phyloP scores from a whole-genome alignment of 2,329 filamentous ascomycete species.

The Botrytis squamosa region DNA sequence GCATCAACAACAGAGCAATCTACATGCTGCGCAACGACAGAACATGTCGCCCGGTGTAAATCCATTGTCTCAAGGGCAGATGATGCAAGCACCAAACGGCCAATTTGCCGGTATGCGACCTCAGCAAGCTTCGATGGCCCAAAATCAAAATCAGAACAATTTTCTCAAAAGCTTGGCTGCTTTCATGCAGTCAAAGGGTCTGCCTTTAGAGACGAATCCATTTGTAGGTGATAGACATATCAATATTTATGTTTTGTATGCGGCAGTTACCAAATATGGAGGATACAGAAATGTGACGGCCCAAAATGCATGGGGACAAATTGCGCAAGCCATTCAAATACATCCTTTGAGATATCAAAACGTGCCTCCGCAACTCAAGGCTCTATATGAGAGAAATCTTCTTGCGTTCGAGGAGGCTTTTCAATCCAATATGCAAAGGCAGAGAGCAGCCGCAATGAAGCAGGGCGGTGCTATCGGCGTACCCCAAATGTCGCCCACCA shows the following conservation, averaged over 20 bases:
- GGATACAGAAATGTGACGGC: slow-evolving; percentile 73
- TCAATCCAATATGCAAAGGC: slow-evolving; percentile 53
- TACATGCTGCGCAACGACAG: slow-evolving; percentile 40
- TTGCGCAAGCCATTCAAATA: slow-evolving; percentile 66
- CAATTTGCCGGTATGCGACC: slow-evolving; percentile 55
- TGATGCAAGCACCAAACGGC: slow-evolving; percentile 58
- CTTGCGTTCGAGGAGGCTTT: slow-evolving; percentile 73
- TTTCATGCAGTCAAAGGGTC: slow-evolving; percentile 74
- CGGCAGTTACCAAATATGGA: slow-evolving; percentile 70
- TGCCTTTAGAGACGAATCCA: slow-evolving; percentile 73
- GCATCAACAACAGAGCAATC: slow-evolving; percentile 61
- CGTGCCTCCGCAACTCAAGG: slow-evolving; percentile 67
- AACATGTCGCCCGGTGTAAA: slow-evolving; percentile 45
- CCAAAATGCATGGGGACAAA: slow-evolving; percentile 68
- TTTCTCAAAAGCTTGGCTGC: slow-evolving; percentile 73
- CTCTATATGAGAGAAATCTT: slow-evolving; percentile 74
- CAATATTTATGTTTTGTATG: slow-evolving; percentile 75
- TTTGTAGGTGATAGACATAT: slow-evolving; percentile 71
- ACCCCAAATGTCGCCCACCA: slow-evolving; percentile 44
- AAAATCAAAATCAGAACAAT: slow-evolving; percentile 56
- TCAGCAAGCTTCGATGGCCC: slow-evolving; percentile 48
- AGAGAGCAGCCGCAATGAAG: slow-evolving; percentile 38
- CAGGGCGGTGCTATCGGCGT: slow-evolving; percentile 40
- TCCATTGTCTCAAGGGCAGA: slow-evolving; percentile 43
- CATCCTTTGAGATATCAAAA: slow-evolving; percentile 61